phyloP scores from a whole-genome alignment of 805 yeast genomes.

The Priceomyces melissophilus region DNA sequence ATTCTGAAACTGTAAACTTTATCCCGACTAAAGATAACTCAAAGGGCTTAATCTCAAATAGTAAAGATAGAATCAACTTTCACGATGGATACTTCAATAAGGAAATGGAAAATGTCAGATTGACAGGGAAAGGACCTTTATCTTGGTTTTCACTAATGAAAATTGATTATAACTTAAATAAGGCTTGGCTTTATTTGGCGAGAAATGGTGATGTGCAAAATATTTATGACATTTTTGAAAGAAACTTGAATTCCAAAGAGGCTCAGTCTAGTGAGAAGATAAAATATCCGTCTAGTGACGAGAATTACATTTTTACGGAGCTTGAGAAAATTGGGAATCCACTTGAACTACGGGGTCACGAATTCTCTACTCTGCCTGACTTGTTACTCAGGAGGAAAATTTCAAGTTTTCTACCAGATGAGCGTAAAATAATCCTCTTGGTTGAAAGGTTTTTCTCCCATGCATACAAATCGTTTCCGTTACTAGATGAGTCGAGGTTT shows the following conservation, averaged over 20 bases:
- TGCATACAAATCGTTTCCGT: constrained; percentile 60
- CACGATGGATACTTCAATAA: background rate
- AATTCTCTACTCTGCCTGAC: background rate
- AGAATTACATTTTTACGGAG: background rate
- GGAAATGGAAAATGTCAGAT: background rate
- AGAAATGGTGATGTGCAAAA: background rate
- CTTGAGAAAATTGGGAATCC: background rate
- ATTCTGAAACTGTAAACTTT: background rate
- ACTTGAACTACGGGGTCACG: background rate
- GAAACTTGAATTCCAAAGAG: background rate
- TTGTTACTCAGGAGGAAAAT: background rate
- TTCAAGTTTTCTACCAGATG: background rate
- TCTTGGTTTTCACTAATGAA: background rate
- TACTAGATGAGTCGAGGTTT: constrained; percentile 54
- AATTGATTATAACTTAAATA: background rate
- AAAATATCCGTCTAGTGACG: background rate
- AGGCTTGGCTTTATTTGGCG: background rate
- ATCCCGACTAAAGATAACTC: background rate
- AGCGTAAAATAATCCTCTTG: background rate
- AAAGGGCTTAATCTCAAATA: background rate
- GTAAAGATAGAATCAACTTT: background rate
- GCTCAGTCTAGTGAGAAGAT: background rate
- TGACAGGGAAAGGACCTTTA: background rate
- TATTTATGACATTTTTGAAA: background rate
- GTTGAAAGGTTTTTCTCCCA: constrained; percentile 52